A percentile compares a stretch with the other conserved stretches of the same genome.
These are phyloP conservation scores for Cubamyces sp. DNA, from an alignment of 768 basidiomycete genomes.

Conservation along the genomic window DNA sequence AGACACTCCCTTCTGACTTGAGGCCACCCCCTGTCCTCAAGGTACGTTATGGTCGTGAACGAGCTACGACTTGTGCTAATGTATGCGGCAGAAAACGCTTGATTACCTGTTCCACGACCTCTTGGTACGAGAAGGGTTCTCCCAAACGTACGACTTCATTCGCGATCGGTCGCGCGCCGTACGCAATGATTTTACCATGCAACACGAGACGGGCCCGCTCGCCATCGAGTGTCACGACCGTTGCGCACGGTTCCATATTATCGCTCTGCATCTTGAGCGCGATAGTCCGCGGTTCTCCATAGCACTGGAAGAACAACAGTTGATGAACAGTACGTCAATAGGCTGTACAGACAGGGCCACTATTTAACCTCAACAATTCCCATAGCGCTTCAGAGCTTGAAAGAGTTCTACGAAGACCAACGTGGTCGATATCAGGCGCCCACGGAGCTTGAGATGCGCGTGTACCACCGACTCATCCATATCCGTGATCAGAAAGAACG, in stretches of 20 bases:
- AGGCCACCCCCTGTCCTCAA: constrained; percentile 85
- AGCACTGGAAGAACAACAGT: constrained; percentile 82
- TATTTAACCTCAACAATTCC: neutral
- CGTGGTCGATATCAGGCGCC: constrained; percentile 65
- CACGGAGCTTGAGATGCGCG: constrained; percentile 93
- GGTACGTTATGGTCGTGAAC: constrained; percentile 42
- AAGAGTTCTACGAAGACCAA: constrained; percentile 92
- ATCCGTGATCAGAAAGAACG: constrained; percentile 84
- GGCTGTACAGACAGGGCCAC: neutral
- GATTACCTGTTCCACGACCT: constrained; percentile 92
- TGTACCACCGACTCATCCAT: constrained; percentile 92
- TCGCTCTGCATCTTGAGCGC: constrained; percentile 72
- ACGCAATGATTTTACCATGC: constrained; percentile 93
- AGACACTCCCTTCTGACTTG: constrained; percentile 88
- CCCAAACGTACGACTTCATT: constrained; percentile 78
- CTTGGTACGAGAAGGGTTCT: constrained; percentile 69
- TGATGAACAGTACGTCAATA: constrained; percentile 79
- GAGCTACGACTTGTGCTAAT: constrained; percentile 7
- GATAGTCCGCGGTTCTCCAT: constrained; percentile 61
- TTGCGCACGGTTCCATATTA: constrained; percentile 91
- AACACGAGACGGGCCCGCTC: constrained; percentile 72
- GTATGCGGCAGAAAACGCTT: constrained; percentile 68
- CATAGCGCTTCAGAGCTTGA: constrained; percentile 88
- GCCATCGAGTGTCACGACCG: constrained; percentile 93
- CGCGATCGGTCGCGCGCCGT: constrained; percentile 91